Evolutionary conservation across 441 rosid genomes (phyloP), one percentile per base, ranked within the genome.

Genomic region (Populus hybrid): DNA sequence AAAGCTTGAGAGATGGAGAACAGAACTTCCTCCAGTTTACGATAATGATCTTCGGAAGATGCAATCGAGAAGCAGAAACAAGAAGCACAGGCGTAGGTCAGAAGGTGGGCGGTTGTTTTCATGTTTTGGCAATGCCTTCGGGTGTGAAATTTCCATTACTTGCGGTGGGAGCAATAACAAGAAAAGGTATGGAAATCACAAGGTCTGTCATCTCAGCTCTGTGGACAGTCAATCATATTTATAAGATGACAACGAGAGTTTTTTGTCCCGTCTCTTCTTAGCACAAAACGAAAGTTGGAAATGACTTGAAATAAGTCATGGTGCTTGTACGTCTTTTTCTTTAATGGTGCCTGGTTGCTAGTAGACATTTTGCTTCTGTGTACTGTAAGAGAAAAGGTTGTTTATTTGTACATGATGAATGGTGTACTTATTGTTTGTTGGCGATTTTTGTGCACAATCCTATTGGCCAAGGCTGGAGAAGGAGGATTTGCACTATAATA

Each of bases 101-200:
- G 87, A 86, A 2, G 80, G 80, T 11, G 79, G 81, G 7, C 90
- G 94, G 12, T 73, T 91, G 87, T 94, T 93, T 77, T 89, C 96
- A 0, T 95, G 98, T 76, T 93, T 95, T 38, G 91, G 98, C 0
- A 30, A 30, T 30, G 32, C 32, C 32, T 90, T 90, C 63, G 97
- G 98, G 3, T 84, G 85, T 9, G 98, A 95, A 79, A 90, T 95
- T 23, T 91, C 98, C 34, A 93, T 95, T 10, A 89, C 93, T 30
- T 95, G 98, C 9, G 97, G 98, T 2, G 90, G 90, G 53, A 79
- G 85, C 65, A 8, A 34, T 4, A 77, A 24, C 64, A 85, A 83
- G 78, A 81, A 72, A 71, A 84, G 70, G 74, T 53, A 76, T 3
- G 79, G 74, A 2, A 82, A 79, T 0, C 81, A 86, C 9, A 88